A percentile compares a stretch with the other conserved stretches of the same genome.
Conservation (phyloP, 148 eudicot genomes). For the Fagopyrum tataricum region DNA sequence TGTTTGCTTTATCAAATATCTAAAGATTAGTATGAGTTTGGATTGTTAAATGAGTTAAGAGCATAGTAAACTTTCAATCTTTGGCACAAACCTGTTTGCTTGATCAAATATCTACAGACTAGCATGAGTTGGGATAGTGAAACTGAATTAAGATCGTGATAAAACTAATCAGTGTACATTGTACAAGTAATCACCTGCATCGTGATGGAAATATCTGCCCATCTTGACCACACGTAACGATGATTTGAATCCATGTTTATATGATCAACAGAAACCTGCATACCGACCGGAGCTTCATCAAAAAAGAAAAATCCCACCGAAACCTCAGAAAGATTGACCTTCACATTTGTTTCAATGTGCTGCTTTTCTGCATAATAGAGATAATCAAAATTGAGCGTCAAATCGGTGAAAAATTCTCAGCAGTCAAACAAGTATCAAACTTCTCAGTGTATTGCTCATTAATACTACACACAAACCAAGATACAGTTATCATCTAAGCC, state of each 20-base stretch:
- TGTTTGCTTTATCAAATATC: slow-evolving; percentile 48
- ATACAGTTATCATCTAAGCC: background rate
- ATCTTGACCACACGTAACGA: slow-evolving; percentile 48
- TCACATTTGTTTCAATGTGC: slow-evolving; percentile 78
- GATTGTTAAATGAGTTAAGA: background rate
- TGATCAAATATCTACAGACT: slow-evolving; percentile 35
- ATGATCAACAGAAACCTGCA: slow-evolving; percentile 19
- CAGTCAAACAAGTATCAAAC: slow-evolving; percentile 1
- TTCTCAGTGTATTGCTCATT: background rate
- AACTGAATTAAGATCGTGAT: background rate
- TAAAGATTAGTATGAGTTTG: slow-evolving; percentile 24
- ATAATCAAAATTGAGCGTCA: background rate
- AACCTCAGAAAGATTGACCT: slow-evolving; percentile 52
- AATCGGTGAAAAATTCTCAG: background rate
- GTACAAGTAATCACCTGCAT: slow-evolving; percentile 54
- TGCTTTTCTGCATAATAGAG: slow-evolving; percentile 58
- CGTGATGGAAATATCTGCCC: slow-evolving; percentile 34
- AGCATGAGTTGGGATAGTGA: slow-evolving; percentile 13
- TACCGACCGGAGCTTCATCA: slow-evolving; percentile 48
- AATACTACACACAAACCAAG: background rate
- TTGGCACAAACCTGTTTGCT: slow-evolving; percentile 63
- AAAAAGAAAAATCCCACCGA: slow-evolving; percentile 48
- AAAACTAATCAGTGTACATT: slow-evolving; percentile 5
- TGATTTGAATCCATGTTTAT: slow-evolving; percentile 25
- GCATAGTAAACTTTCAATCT: slow-evolving; percentile 31